Evolutionary conservation across 2,329 filamentous ascomycete genomes (phyloP).

Genomic region (Stagonosporopsis tanaceti): DNA sequence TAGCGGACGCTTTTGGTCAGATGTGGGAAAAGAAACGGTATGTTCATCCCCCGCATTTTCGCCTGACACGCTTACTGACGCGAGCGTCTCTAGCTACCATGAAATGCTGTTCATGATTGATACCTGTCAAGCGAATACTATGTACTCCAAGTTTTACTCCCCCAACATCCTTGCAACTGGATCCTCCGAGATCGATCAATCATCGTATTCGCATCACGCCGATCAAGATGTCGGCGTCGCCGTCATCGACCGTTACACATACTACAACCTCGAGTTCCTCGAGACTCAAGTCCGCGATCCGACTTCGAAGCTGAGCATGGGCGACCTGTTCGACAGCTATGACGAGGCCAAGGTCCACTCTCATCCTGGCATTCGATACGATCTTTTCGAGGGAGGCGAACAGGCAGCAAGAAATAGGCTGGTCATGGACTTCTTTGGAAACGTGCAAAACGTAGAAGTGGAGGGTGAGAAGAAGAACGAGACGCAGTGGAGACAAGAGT

Average conservation of each 20-base stretch:
- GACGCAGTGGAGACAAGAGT: slow-evolving; percentile 68
- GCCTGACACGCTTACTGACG: slow-evolving; percentile 4
- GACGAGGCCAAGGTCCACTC: slow-evolving; percentile 95
- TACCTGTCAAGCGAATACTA: slow-evolving; percentile 98
- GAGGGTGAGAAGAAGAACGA: slow-evolving; percentile 62
- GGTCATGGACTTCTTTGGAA: slow-evolving; percentile 97
- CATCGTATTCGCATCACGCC: slow-evolving; percentile 95
- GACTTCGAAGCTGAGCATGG: slow-evolving; percentile 86
- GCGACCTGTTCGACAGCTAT: slow-evolving; percentile 95
- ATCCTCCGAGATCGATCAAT: slow-evolving; percentile 94
- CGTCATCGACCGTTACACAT: slow-evolving; percentile 71
- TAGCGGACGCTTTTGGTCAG: slow-evolving; percentile 97
- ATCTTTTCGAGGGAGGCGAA: slow-evolving; percentile 89
- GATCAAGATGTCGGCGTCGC: slow-evolving; percentile 98
- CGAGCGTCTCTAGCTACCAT: slow-evolving; percentile 72
- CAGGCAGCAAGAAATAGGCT: slow-evolving; percentile 77
- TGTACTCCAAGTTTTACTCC: slow-evolving; percentile 98
- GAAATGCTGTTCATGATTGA: slow-evolving; percentile 99
- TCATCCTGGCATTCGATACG: slow-evolving; percentile 89
- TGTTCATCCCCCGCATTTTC: slow-evolving; percentile 7
- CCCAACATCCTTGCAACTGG: slow-evolving; percentile 98
- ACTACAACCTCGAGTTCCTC: slow-evolving; percentile 72
- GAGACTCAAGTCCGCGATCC: slow-evolving; percentile 88
- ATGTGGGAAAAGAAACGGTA: slow-evolving; percentile 99
- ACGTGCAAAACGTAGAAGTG: slow-evolving; percentile 95